Evolutionary conservation across 805 yeast species (phyloP).

Genomic region (Nakazawaea ambrosiae): DNA sequence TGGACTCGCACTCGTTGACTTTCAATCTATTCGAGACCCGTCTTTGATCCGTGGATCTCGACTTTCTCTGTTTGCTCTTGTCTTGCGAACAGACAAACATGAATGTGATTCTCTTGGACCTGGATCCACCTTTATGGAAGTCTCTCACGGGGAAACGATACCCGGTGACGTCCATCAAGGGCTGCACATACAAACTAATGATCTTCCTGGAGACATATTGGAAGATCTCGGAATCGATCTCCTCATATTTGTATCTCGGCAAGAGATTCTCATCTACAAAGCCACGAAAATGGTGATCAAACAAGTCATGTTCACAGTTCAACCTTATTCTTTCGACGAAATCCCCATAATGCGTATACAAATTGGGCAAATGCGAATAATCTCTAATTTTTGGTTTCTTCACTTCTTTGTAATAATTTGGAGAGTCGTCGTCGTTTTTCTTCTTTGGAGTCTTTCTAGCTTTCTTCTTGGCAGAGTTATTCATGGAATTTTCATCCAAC

Average conservation of each 20-base stretch:
- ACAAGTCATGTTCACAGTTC: constrained; percentile 27
- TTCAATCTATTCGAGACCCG: constrained; percentile 31
- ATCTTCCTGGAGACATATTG: constrained; percentile 27
- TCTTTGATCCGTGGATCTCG: constrained; percentile 32
- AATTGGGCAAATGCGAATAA: constrained; percentile 26
- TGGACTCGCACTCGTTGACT: constrained; percentile 33
- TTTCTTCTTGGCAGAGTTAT: background rate
- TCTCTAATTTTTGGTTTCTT: constrained; percentile 20
- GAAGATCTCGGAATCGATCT: constrained; percentile 24
- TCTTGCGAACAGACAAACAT: constrained; percentile 41
- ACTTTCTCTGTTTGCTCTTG: constrained; percentile 31
- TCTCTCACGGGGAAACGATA: constrained; percentile 37
- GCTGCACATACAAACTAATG: constrained; percentile 29
- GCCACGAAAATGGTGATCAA: constrained; percentile 28
- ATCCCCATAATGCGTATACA: constrained; percentile 25
- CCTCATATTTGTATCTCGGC: constrained; percentile 26
- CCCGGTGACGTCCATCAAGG: constrained; percentile 33
- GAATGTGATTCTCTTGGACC: constrained; percentile 33
- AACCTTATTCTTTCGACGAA: constrained; percentile 27
- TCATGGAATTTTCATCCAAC: background rate
- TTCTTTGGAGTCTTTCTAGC: background rate
- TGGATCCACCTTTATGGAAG: constrained; percentile 35
- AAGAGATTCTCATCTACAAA: constrained; percentile 23
- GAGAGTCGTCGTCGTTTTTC: background rate
- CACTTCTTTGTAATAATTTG: background rate